These are phyloP conservation scores for Plasmodium sp. DNA, from an alignment of 169 alveolate species.

Conservation along the genomic window DNA sequence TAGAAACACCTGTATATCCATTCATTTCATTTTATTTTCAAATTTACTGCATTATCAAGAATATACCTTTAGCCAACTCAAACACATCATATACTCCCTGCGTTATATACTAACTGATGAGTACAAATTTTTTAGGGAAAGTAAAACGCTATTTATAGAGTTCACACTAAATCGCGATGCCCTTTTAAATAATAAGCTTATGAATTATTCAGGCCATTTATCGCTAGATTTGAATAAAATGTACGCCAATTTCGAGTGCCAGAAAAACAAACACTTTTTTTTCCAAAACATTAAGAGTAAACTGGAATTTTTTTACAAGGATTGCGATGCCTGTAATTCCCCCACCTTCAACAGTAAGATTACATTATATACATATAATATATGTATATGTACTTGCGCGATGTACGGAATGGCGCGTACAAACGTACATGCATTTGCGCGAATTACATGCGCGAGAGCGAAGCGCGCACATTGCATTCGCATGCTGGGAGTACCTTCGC, in stretches of 20 bases:
- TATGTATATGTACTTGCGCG: background rate
- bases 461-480: background rate
- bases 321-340: conserved; percentile 55
- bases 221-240: conserved; percentile 23
- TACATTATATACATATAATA: background rate
- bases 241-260: conserved; percentile 28
- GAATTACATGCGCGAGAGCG: background rate
- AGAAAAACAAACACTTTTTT: conserved; percentile 28
- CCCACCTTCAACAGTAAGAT: conserved; percentile 58
- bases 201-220: conserved; percentile 23
- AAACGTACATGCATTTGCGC: background rate
- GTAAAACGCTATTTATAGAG: conserved; percentile 23
- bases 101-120: conserved; percentile 50
- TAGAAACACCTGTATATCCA: conserved; percentile 86
- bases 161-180: conserved; percentile 48
- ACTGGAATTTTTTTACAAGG: conserved; percentile 46
- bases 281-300: conserved; percentile 40
- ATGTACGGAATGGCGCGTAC: background rate
- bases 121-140: conserved; percentile 35
- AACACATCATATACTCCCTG: conserved; percentile 32
- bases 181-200: conserved; percentile 28
- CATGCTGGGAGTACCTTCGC: too few species aligned
- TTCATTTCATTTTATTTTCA: conserved; percentile 77
- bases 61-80: conserved; percentile 52
- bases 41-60: conserved; percentile 58